These are phyloP conservation scores for Gautieria morchelliformis DNA, from an alignment of 768 basidiomycete genomes.

Conservation along the genomic window DNA sequence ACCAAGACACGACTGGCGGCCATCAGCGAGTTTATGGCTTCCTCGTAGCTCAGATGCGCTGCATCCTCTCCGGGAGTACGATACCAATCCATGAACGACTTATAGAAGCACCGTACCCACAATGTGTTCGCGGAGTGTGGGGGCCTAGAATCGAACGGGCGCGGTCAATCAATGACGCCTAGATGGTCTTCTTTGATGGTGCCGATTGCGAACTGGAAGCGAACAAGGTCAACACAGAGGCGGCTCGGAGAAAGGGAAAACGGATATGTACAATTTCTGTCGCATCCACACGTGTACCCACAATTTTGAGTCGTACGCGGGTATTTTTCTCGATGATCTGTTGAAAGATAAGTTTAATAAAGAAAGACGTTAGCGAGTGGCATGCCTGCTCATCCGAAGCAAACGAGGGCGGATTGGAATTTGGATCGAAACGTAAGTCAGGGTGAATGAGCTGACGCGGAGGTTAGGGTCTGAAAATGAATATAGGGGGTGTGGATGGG, in stretches of 20 bases:
- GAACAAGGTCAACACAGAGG: not conserved
- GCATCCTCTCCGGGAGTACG: not conserved
- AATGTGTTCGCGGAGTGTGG: too few species aligned
- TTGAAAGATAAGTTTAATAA: not conserved
- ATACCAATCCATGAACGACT: not conserved
- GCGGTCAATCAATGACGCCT: slow-evolving; percentile 72
- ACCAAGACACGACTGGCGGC: too few species aligned
- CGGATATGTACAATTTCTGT: slow-evolving; percentile 71
- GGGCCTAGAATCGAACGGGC: not conserved
- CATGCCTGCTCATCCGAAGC: slow-evolving; percentile 79
- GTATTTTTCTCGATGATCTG: slow-evolving; percentile 93
- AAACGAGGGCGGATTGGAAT: slow-evolving; percentile 94
- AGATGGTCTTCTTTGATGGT: slow-evolving; percentile 98
- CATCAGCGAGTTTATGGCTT: too few species aligned
- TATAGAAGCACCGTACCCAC: too few species aligned
- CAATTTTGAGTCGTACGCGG: slow-evolving; percentile 87
- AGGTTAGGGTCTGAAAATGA: not conserved
- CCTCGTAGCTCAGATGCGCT: not conserved
- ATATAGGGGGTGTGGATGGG: slow-evolving; percentile 14
- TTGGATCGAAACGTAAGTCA: slow-evolving; percentile 91
- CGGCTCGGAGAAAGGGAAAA: not conserved
- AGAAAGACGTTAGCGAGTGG: slow-evolving; percentile 1
- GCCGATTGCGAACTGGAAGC: slow-evolving; percentile 81
- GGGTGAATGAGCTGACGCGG: slow-evolving; percentile 73
- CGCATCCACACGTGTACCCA: slow-evolving; percentile 96